Conservation (phyloP, 1,284 basidiomycete genomes). For the Blastosporella zonata region DNA sequence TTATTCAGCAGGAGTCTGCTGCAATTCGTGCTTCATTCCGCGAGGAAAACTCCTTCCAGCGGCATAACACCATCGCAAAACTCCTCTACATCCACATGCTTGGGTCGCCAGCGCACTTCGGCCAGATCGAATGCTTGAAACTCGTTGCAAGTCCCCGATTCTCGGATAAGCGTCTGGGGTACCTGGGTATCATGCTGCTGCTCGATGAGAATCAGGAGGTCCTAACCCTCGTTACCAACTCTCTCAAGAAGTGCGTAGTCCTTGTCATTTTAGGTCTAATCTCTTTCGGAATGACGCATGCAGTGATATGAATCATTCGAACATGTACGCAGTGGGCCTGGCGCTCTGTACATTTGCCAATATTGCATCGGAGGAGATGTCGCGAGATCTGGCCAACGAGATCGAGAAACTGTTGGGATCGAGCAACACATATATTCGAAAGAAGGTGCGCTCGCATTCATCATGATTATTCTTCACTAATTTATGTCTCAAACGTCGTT, state of each 20-base stretch:
- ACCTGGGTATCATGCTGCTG: constrained; percentile 96
- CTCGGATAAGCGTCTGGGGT: constrained; percentile 95
- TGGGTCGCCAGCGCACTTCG: constrained; percentile 98
- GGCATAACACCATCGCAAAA: constrained; percentile 98
- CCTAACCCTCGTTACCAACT: constrained; percentile 96
- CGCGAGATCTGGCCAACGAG: constrained; percentile 93
- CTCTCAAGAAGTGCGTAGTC: constrained; percentile 88
- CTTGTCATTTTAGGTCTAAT: constrained; percentile 1
- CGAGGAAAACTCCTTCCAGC: constrained; percentile 91
- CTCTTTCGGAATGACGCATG: constrained; percentile 5
- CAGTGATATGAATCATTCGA: constrained; percentile 99
- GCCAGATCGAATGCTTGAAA: constrained; percentile 99
- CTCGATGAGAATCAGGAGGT: constrained; percentile 99
- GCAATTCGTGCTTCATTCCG: constrained; percentile 97
- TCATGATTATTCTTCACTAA: not conserved
- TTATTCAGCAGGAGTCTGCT: constrained; percentile 98
- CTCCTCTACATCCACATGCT: constrained; percentile 99
- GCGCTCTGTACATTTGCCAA: constrained; percentile 99
- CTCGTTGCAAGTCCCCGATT: constrained; percentile 98
- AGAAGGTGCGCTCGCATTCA: constrained; percentile 67
- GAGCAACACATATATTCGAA: constrained; percentile 98
- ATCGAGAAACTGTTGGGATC: constrained; percentile 97
- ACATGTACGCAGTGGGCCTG: constrained; percentile 98
- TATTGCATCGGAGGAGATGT: constrained; percentile 99
- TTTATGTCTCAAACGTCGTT: not conserved